phyloP scores from a whole-genome alignment of 78 protist genomes.

The Bigelowiella natans region DNA sequence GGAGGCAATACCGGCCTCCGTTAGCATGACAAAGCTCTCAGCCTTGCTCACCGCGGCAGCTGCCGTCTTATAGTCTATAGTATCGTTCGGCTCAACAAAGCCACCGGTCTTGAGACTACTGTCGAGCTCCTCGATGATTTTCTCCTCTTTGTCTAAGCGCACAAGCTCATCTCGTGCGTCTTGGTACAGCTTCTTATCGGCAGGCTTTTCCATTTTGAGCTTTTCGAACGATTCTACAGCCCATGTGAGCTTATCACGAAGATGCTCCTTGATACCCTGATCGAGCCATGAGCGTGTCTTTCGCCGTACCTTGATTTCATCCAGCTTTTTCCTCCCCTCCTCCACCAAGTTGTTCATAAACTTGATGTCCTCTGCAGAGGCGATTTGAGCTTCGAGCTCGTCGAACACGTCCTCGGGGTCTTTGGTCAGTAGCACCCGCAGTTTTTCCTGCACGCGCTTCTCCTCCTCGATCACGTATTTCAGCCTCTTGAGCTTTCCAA shows the following conservation, averaged over 20 bases:
- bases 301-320: neutral
- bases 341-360: neutral
- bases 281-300: slow-evolving; percentile 4
- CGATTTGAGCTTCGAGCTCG: neutral
- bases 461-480: neutral
- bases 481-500: neutral
- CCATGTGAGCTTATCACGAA: neutral
- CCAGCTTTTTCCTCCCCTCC: neutral
- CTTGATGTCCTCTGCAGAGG: neutral
- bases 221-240: neutral
- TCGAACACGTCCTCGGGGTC: neutral
- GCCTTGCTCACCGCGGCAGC: neutral
- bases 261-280: neutral
- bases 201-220: neutral
- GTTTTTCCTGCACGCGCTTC: neutral
- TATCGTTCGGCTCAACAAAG: neutral
- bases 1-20: neutral
- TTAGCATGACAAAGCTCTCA: neutral
- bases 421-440: neutral
- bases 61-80: neutral
- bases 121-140: neutral
- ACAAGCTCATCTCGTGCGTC: neutral
- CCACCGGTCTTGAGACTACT: neutral
- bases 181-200: neutral
- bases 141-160: neutral